Evolutionary conservation across 2,329 filamentous ascomycete species (phyloP).

Genomic region (Kalmusia sp.): DNA sequence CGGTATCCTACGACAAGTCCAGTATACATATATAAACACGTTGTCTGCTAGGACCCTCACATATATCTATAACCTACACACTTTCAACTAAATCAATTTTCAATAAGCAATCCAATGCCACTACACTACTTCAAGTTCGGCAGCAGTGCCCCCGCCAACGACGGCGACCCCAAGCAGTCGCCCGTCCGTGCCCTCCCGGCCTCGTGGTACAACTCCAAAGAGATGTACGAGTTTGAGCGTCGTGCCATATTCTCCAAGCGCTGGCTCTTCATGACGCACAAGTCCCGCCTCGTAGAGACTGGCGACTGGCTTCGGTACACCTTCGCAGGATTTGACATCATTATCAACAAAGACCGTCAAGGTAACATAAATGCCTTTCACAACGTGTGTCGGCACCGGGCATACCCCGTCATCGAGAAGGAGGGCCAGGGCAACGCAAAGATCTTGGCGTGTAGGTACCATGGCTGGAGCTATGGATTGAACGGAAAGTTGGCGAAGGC

Average conservation of each 20-base stretch:
- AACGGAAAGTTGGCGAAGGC: constrained; percentile 53
- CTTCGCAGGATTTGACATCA: constrained; percentile 30
- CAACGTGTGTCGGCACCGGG: constrained; percentile 53
- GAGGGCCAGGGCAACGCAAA: constrained; percentile 38
- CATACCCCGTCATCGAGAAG: constrained; percentile 42
- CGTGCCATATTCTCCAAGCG: constrained; percentile 53
- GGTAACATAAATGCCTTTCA: constrained; percentile 44
- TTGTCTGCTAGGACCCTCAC: not conserved
- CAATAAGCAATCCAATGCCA: not conserved
- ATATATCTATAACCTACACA: not conserved
- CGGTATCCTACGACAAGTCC: not conserved
- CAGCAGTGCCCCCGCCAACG: constrained; percentile 8
- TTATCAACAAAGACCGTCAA: constrained; percentile 25
- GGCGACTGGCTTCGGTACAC: constrained; percentile 31
- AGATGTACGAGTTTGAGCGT: constrained; percentile 55
- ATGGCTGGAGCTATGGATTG: constrained; percentile 54
- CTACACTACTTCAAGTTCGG: constrained; percentile 27
- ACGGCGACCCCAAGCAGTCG: constrained; percentile 10
- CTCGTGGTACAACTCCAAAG: constrained; percentile 54
- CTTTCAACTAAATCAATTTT: too few species aligned
- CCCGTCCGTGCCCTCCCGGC: constrained; percentile 48
- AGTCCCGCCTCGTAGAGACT: constrained; percentile 25
- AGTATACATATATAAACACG: not conserved
- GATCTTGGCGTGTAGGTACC: constrained; percentile 51
- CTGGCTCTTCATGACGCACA: constrained; percentile 48